These are phyloP conservation scores for Hypericum androsaemum DNA, from an alignment of 345 rosid genomes.

Conservation along the genomic window DNA sequence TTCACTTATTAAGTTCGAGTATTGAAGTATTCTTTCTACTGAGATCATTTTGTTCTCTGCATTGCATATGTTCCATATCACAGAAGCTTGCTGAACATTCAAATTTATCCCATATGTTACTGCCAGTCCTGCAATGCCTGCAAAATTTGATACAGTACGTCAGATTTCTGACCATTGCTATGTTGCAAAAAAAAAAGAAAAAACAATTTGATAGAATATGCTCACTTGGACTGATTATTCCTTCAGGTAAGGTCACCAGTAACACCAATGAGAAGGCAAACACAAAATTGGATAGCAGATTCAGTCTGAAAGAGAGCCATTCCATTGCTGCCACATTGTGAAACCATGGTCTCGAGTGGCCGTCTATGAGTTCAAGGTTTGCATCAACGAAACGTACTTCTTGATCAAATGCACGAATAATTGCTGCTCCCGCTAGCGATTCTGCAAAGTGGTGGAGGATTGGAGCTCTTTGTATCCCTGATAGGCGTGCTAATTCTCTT, in stretches of 20 bases:
- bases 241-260: constrained; percentile 86
- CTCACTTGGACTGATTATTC: constrained; percentile 90
- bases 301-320: constrained; percentile 89
- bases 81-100: constrained; percentile 75
- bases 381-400: constrained; percentile 47
- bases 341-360: constrained; percentile 90
- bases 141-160: constrained; percentile 1
- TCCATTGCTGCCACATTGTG: constrained; percentile 82
- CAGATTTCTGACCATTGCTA: background rate
- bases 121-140: constrained; percentile 91
- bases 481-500: constrained; percentile 81
- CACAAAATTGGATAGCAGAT: constrained; percentile 75
- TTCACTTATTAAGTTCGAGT: constrained; percentile 64
- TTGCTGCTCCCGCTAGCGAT: constrained; percentile 80
- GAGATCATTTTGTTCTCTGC: constrained; percentile 93
- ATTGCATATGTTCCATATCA: constrained; percentile 83
- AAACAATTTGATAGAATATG: background rate
- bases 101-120: constrained; percentile 84
- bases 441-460: constrained; percentile 95
- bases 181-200: background rate
- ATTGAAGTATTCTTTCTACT: constrained; percentile 82
- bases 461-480: constrained; percentile 79
- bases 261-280: constrained; percentile 79
- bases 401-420: constrained; percentile 81
- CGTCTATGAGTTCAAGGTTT: constrained; percentile 62